A percentile compares a stretch with the other conserved stretches of the same genome.
Evolutionary conservation across 129 eudicot species (phyloP).

Genomic region (Kitagawia praeruptora): DNA sequence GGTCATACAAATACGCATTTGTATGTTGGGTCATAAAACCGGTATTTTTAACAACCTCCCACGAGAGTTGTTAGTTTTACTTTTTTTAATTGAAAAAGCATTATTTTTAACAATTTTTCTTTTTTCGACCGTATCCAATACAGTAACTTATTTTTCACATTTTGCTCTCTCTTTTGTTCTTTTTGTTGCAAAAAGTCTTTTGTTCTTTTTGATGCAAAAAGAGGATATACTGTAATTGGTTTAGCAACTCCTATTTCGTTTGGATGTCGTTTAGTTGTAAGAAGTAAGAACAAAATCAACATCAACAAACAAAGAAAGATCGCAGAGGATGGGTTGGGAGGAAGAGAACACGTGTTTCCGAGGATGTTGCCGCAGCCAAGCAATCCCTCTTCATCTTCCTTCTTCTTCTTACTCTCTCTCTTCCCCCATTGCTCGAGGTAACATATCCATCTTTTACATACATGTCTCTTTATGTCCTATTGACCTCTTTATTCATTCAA

Average conservation of each 20-base stretch:
- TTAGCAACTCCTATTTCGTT: neutral
- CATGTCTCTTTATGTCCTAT: neutral
- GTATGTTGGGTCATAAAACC: too few species aligned
- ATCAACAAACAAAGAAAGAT: neutral
- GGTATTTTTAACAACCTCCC: too few species aligned
- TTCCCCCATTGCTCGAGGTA: conserved; percentile 78
- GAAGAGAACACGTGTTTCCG: conserved; percentile 78
- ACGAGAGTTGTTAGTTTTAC: too few species aligned
- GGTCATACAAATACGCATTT: too few species aligned
- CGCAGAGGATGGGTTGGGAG: conserved; percentile 32
- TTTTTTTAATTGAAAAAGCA: too few species aligned
- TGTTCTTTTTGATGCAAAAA: too few species aligned
- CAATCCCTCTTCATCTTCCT: conserved; percentile 78
- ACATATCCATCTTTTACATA: neutral
- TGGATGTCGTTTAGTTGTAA: neutral
- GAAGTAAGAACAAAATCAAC: neutral
- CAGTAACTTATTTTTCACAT: too few species aligned
- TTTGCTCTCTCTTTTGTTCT: too few species aligned
- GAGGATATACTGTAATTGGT: too few species aligned
- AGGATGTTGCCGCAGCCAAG: conserved; percentile 78
- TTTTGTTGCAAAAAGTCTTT: too few species aligned
- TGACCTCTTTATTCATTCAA: neutral
- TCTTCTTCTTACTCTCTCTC: conserved; percentile 65
- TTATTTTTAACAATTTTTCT: too few species aligned
- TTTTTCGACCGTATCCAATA: too few species aligned